Base-by-base conservation (phyloP, 2,329 filamentous ascomycete genomes). In the Graphilbum fragrans region DNA sequence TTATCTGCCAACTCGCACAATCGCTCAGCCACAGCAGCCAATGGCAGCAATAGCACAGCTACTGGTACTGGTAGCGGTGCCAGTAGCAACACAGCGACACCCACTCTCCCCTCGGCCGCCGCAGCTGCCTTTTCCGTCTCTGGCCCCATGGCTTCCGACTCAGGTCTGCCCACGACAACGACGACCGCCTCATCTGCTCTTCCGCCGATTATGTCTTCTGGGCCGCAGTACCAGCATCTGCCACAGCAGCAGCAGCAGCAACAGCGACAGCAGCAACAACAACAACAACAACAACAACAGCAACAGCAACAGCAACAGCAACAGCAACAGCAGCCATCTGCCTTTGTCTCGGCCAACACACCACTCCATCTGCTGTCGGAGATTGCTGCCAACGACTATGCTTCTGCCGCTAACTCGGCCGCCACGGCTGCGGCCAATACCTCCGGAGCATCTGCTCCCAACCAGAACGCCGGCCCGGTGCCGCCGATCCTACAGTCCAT, bases 311-410 rank as follows among this genome's bases (percentile, higher is more conserved):
- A 52, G 37, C 50, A 45, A 16, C 38, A 47, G 34, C 47, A 47
- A 17, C 52, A 49, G 29, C 52, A 52, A 23, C 52, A 51, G 8
- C 19, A 19, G n/a, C n/a, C 17, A 3, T 2, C 27, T 2, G 37
- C 58, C 41, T 41, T 50, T 47, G 52, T 41, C 35, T 53, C 60
- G 1, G 62, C 61, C 25, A 73, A 69, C 50, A 74, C 71, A 1
- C 71, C 71, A 2, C 61, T 76, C 4, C 69, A 75, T 40, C 59
- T 76, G 20, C 63, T 76, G 7, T 75, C 72, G 31, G 72, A 76
- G 49, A 66, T 75, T 27, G 71, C 71, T n/a, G 68, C 66, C 27
- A 64, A 66, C 38, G 61, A 65, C 35, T 55, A 54, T 6, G 49
- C 55, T 14, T 10, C 29, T 14, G 6, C 29, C 29, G 14, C n/a